Evolutionary conservation across 176 grass and related monocot genomes (phyloP).

Genomic region (Panicum miliaceum): DNA sequence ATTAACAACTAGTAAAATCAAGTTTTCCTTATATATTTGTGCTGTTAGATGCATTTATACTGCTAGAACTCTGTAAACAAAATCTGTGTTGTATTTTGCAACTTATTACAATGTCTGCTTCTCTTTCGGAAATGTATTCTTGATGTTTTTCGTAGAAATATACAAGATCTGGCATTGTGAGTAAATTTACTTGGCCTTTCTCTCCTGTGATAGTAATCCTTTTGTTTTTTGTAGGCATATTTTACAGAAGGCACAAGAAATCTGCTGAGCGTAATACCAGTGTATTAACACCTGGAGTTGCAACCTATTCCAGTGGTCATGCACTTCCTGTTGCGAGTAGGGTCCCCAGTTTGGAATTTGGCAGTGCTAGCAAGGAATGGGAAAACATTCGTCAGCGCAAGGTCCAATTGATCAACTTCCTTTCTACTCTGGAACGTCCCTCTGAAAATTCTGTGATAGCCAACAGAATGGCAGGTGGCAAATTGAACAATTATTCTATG

Average conservation of each 20-base stretch:
- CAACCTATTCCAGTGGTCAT: slow-evolving; percentile 25
- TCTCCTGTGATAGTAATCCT: slow-evolving; percentile 6
- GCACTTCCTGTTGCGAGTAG: slow-evolving; percentile 11
- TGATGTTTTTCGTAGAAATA: background rate
- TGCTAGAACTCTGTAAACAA: background rate
- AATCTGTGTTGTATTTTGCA: background rate
- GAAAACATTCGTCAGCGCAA: slow-evolving; percentile 48
- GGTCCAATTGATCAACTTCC: slow-evolving; percentile 56
- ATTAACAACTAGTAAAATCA: background rate
- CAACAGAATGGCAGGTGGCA: background rate
- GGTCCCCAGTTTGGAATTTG: slow-evolving; percentile 47
- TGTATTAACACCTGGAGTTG: slow-evolving; percentile 31
- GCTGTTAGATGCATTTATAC: background rate
- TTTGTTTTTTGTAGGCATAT: slow-evolving; percentile 39
- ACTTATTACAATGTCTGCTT: background rate
- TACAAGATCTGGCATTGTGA: background rate
- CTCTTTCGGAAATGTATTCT: background rate
- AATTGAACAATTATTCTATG: slow-evolving; percentile 14
- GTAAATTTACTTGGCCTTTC: background rate
- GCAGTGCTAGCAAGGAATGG: slow-evolving; percentile 57
- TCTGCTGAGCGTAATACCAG: slow-evolving; percentile 1
- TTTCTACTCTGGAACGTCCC: slow-evolving; percentile 47
- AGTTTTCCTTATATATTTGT: background rate
- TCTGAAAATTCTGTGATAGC: slow-evolving; percentile 28
- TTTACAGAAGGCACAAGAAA: slow-evolving; percentile 43